Base-by-base conservation (phyloP, 2,329 filamentous ascomycete species). In the Aspergillus sp. region DNA sequence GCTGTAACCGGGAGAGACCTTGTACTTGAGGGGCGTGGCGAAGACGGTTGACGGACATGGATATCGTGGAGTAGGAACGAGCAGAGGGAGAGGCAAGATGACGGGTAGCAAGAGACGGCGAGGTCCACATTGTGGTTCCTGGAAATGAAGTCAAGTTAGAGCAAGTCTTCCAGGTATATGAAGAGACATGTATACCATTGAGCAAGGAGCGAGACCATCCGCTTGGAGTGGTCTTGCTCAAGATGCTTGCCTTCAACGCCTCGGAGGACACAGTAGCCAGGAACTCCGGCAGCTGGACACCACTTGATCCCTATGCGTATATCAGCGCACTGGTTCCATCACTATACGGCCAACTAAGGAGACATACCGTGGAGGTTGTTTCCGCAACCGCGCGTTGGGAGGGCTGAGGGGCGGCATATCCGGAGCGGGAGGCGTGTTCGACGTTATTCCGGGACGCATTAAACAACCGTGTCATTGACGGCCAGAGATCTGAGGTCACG, bases 401-500 rank as follows among this genome's bases (percentile, higher is more conserved):
- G 30, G 50, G 60, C 53, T 60, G 63, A 58, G 61, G 56, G 45
- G 39, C 49, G 52, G 57, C 32, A 51, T 57, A 49, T 51, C 58
- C 55, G 65, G 60, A 56, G 57, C 63, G 50, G 55, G 67, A 63
- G 58, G 63, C 62, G 55, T 63, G 68, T 30, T 70, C 70, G 56
- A 72, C 56, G 49, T 66, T 66, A 61, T 72, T 78, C 73, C 72
- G 75, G 25, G 77, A 75, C 60, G 71, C 68, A 47, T 69, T 67
- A 48, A 80, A 65, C 55, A 74, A 61, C 60, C 69, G 79, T 51
- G 75, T 76, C 66, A 81, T 72, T 25, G 74, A 76, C 47, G 79
- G 78, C 78, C 76, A 80, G 53, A 80, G 62, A 65, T 80, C 78
- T 38, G 78, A 75, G 43, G 76, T 74, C 57, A 72, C 73, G n/a